Evolutionary conservation across 2,329 filamentous ascomycete species (phyloP).

Genomic region (Tolypocladium sp.): DNA sequence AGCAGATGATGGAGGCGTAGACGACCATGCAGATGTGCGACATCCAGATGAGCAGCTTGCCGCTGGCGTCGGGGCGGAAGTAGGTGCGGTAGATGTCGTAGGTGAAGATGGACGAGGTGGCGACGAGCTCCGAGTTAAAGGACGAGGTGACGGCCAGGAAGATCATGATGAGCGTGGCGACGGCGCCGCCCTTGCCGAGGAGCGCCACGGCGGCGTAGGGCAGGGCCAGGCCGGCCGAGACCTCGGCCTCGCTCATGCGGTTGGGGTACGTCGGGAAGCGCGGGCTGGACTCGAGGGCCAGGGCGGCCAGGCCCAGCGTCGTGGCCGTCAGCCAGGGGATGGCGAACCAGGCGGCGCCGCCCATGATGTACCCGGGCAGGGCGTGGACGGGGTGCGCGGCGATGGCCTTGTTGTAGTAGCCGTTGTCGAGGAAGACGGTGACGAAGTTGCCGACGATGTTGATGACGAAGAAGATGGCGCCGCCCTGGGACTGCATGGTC

Average conservation of each 20-base stretch:
- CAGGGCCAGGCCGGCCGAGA: constrained; percentile 74
- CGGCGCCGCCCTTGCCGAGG: constrained; percentile 72
- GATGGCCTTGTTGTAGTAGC: constrained; percentile 92
- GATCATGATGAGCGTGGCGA: constrained; percentile 68
- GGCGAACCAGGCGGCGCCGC: constrained; percentile 83
- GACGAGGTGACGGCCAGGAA: constrained; percentile 89
- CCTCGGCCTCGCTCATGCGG: constrained; percentile 64
- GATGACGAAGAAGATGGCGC: constrained; percentile 85
- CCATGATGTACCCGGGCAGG: constrained; percentile 79
- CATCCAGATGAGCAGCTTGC: constrained; percentile 70
- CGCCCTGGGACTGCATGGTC: constrained; percentile 65
- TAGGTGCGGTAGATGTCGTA: constrained; percentile 88
- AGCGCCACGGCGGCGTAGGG: constrained; percentile 79
- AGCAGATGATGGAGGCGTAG: constrained; percentile 70
- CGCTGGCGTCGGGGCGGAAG: constrained; percentile 67
- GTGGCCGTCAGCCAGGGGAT: constrained; percentile 87
- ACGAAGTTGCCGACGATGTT: constrained; percentile 78
- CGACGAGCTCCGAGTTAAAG: constrained; percentile 75
- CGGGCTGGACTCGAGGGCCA: constrained; percentile 68
- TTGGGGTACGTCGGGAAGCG: constrained; percentile 64
- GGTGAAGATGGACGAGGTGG: constrained; percentile 77
- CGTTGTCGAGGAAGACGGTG: constrained; percentile 79
- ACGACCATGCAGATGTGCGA: constrained; percentile 61
- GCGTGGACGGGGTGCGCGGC: constrained; percentile 78
- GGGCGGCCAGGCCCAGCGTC: constrained; percentile 74